Conservation (phyloP, 2,329 filamentous ascomycete species). For the Fusarium avenaceum region DNA sequence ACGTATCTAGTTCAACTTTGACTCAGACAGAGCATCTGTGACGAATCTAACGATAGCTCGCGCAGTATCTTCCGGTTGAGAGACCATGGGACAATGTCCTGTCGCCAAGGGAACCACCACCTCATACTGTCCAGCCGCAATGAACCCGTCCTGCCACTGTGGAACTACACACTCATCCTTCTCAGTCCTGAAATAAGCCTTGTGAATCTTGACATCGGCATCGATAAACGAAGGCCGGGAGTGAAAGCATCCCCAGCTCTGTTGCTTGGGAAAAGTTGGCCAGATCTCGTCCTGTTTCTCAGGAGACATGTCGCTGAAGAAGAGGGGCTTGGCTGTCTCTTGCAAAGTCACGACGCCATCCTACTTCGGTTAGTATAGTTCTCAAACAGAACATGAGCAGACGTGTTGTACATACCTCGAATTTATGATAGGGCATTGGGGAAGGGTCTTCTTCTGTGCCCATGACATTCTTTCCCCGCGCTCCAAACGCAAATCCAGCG, state of each 20-base stretch:
- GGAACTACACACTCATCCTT: not conserved
- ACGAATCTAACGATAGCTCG: not conserved
- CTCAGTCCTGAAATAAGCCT: not conserved
- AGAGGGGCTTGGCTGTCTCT: not conserved
- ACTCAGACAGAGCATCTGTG: too few relatives aligned
- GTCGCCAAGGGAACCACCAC: not conserved
- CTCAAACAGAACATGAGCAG: rapidly evolving
- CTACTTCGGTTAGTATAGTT: not conserved
- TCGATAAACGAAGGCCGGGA: not conserved
- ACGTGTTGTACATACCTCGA: not conserved
- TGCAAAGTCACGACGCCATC: not conserved
- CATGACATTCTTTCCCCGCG: constrained; percentile 5
- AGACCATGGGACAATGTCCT: constrained; percentile 7
- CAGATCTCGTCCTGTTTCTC: constrained; percentile 1
- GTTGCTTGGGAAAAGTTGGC: constrained; percentile 6
- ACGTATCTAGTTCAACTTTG: too few relatives aligned
- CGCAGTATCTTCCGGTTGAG: not conserved
- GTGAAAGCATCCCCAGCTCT: constrained; percentile 2
- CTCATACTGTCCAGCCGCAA: not conserved
- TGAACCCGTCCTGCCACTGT: constrained; percentile 1
- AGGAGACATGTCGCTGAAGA: not conserved
- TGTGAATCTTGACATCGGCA: not conserved
- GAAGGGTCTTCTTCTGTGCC: constrained; percentile 1
- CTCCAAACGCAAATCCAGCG: not conserved
- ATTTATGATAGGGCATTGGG: not conserved